Base-by-base conservation (phyloP, 352 stramenopile genomes). In the Aphanomyces astaci region DNA sequence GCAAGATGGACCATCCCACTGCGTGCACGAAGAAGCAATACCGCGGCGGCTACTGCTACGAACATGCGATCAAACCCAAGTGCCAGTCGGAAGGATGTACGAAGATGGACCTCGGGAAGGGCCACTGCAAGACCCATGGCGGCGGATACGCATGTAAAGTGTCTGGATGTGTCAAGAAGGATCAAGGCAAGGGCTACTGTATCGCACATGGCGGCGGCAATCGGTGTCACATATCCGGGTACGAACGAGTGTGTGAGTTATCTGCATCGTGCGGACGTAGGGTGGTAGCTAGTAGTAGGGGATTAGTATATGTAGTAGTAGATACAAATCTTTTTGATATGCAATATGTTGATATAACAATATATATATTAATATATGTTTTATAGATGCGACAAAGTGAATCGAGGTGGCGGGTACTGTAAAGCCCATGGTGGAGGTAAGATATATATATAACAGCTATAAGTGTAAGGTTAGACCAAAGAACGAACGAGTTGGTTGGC, bases 151-250 rank as follows among this genome's bases (percentile, higher is more conserved):
- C 82, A 36, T 95, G 87, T 64, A 91, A 91, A 56, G 63, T 80
- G 3, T 74, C 86, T 3, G 84, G 80, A 4, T 95, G 87, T 65
- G 71, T 62, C 24, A 95, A 95, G 75, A 90, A 91, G 52, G 86
- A 95, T 64, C 88, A 90, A 57, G 87, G 87, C 24, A 85, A 86
- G 3, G 87, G 87, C 17, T 79, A 87, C 25, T 95, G 87, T 67
- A 84, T 82, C 25, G 70, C 77, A 7, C 87, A 94, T 62, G 87
- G 87, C 4, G 87, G 87, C 5, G 87, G 87, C 27, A 92, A 92
- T 57, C 89, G 90, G 56, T 94, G 86, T 64, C 56, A 32, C 17
- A 33, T 60, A 2, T 24, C 31, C 3, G 71, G 71, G 43, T 94
- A 78, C 39, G 72, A 89, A 9, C 79, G 88, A 1, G 77, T 79